Evolutionary conservation across 2,329 filamentous ascomycete species (phyloP), one percentile per base, ranked within the genome.

Genomic region (Trichoderma sp.): DNA sequence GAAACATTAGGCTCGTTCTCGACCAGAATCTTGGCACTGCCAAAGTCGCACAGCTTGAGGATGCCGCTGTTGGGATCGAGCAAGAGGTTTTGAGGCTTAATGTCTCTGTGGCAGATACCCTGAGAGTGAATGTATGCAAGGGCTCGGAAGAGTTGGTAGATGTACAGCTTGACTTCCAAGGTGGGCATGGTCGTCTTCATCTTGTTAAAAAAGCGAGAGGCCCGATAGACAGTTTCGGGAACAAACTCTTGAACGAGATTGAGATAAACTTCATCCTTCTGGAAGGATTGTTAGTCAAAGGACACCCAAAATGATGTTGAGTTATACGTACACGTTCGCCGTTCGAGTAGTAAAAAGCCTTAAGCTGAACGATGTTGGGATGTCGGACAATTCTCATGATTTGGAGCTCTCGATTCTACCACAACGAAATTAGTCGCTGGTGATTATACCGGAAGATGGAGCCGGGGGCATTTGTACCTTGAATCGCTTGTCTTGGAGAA

Each of bases 111-210:
- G 84, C 96, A 99, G 83, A 99, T 99, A 79, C 96, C 96, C 85
- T 98, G 95, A 11, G 96, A 98, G 85, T 99, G 96, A 78, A 99
- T 99, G 85, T 99, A 99, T 80, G 96, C 96, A 77, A 99, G 88
- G 43, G 96, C 97, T 78, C 96, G 92, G 90, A 99, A 99, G 70
- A 99, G 92, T 86, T 99, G 96, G 85, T 99, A 99, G 81, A 95
- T 99, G 87, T 98, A 99, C 74, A 99, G 92, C 87, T 99, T 99
- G 81, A 98, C 94, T 84, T 99, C 96, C 77, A 99, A 90, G 78
- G 95, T 97, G 18, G 96, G 96, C 96, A 99, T 99, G 68, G 95
- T 98, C 7, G 95, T 97, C 90, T 98, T 99, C 92, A 98, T 92
- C 87, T 99, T 99, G 88, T 97, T 98, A 89, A 99, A 99, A 86